Evolutionary conservation across 108 stramenopile genomes (phyloP).

Genomic region (Skeletonema tropicum): DNA sequence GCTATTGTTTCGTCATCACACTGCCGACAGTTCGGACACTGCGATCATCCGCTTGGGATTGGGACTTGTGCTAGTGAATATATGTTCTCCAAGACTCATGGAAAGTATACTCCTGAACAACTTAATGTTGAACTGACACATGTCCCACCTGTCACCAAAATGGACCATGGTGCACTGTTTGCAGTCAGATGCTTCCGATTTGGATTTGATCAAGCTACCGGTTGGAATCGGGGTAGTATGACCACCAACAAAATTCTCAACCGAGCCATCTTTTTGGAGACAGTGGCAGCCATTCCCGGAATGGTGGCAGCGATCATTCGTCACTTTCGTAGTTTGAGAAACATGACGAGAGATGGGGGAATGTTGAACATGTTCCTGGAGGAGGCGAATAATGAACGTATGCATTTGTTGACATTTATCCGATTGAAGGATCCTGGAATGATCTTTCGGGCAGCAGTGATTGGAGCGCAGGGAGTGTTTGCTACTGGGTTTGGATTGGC

Average conservation of each 20-base stretch:
- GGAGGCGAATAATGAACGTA: constrained; percentile 98
- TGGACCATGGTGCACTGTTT: constrained; percentile 62
- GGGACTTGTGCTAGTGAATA: constrained; percentile 55
- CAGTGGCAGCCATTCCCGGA: constrained; percentile 90
- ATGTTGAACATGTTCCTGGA: constrained; percentile 94
- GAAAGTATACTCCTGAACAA: constrained; percentile 67
- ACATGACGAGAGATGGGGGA: constrained; percentile 92
- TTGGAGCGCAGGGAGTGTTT: constrained; percentile 85
- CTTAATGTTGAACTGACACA: constrained; percentile 77
- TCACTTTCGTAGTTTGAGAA: constrained; percentile 90
- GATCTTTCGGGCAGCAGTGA: constrained; percentile 70
- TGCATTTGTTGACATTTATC: constrained; percentile 95
- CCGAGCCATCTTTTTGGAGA: constrained; percentile 87
- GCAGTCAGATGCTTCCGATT: constrained; percentile 68
- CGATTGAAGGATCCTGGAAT: constrained; percentile 79
- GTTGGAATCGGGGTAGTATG: constrained; percentile 71
- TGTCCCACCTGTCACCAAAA: constrained; percentile 43
- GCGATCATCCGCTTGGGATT: constrained; percentile 50
- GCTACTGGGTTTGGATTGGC: constrained; percentile 77
- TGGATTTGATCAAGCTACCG: constrained; percentile 64
- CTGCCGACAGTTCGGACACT: no score
- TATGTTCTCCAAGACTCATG: constrained; percentile 64
- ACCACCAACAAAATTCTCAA: constrained; percentile 73
- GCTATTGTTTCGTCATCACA: no score
- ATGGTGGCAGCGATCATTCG: constrained; percentile 89